These are phyloP conservation scores for Kodamaea sp. DNA, from an alignment of 1,139 yeast species.

Conservation along the genomic window DNA sequence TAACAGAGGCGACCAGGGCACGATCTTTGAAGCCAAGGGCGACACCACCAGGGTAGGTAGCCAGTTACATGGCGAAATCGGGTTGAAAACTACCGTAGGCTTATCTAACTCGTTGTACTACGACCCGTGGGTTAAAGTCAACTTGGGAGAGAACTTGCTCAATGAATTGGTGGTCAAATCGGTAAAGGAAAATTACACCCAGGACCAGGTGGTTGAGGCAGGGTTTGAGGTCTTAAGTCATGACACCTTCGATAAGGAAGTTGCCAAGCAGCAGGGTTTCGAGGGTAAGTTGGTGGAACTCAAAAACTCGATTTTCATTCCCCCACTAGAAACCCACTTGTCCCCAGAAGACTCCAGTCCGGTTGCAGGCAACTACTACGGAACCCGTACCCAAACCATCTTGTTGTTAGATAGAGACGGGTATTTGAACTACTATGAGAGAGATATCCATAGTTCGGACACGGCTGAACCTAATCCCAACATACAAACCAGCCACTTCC, in stretches of 20 bases:
- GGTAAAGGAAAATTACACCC: conserved; percentile 22
- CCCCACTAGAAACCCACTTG: conserved; percentile 47
- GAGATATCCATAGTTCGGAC: conserved; percentile 35
- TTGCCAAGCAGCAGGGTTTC: conserved; percentile 27
- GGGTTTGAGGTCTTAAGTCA: conserved; percentile 58
- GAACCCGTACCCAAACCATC: conserved; percentile 89
- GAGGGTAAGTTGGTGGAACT: conserved; percentile 43
- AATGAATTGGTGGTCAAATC: conserved; percentile 36
- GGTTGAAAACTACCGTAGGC: conserved; percentile 44
- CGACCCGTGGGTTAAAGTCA: conserved; percentile 75
- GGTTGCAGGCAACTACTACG: conserved; percentile 60
- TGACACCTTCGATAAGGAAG: conserved; percentile 37
- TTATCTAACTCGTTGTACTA: conserved; percentile 63
- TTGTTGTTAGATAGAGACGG: conserved; percentile 59
- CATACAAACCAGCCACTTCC: conserved; percentile 9
- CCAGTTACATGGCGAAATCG: conserved; percentile 17
- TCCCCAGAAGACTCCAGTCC: conserved; percentile 8
- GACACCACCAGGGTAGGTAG: conserved; percentile 10
- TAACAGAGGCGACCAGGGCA: conserved; percentile 48
- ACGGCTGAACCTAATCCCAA: conserved; percentile 11
- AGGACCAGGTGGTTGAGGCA: conserved; percentile 46
- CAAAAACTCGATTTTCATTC: conserved; percentile 67
- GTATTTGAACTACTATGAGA: conserved; percentile 39
- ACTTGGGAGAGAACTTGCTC: conserved; percentile 50
- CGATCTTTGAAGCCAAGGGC: conserved; percentile 17